Base-by-base conservation (phyloP, 305 asterid genomes). In the Striga hermonthica region DNA sequence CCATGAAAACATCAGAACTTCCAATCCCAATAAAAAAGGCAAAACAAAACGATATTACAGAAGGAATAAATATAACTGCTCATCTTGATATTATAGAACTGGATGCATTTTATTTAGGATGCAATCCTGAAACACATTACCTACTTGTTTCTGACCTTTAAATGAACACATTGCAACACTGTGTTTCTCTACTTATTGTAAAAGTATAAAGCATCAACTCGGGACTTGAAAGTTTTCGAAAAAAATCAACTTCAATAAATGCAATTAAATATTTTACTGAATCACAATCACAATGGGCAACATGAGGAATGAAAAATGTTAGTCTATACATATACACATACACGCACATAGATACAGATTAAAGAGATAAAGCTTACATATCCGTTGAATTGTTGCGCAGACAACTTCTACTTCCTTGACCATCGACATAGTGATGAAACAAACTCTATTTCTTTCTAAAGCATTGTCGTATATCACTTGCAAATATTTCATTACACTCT, bases 141-240 rank as follows among this genome's bases (percentile, higher is more conserved):
- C 80, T 15, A 82, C 84, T 81, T 89, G 97, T 77, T 89, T 89
- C 13, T 87, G 78, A 71, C 97, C 95, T 78, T 85, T 89, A 80
- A 80, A 89, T 50, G 94, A 82, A 67, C 97, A 94, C 97, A 87
- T 89, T 53, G 95, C 85, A 53, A 91, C 81, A 67, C 94, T 52
- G 95, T 83, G 74, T 79, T 83, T 64, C 97, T 94, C 95, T 89
- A 78, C 60, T 47, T 75, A 72, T 74, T 64, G 60, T 39, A 11
- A 31, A 59, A 64, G 60, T 62, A 78, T 13, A 69, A 67, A 66
- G 13, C 62, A 55, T 68, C 31, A 28, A 66, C 22, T 16, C 59
- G 50, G 16, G 41, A 15, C 64, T 63, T 48, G 65, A 56, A 59
- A 35, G 8, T 44, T 53, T 55, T 56, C 31, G 47, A 48, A 31